phyloP scores from a whole-genome alignment of 2,329 filamentous ascomycete species.

The Ophiostoma himal-ulmi region DNA sequence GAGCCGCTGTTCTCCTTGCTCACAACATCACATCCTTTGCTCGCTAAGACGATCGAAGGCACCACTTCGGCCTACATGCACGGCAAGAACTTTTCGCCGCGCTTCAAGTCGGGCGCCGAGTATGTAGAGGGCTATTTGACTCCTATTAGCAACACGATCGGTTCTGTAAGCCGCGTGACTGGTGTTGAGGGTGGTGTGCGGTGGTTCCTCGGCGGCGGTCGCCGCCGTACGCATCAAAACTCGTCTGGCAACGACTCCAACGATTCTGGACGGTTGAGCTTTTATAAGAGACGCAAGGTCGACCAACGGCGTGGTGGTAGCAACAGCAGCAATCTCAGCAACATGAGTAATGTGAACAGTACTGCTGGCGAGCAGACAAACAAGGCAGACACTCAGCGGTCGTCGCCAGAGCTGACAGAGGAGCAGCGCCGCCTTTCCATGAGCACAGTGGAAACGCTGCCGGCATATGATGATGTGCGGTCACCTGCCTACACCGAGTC shows the following conservation, averaged over 20 bases:
- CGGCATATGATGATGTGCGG: constrained; percentile 74
- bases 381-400: constrained; percentile 14
- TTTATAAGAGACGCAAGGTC: constrained; percentile 56
- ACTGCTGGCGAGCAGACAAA: neutral
- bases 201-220: constrained; percentile 66
- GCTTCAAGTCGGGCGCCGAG: constrained; percentile 79
- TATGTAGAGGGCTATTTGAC: constrained; percentile 85
- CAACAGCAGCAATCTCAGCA: constrained; percentile 7
- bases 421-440: constrained; percentile 54
- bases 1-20: constrained; percentile 83
- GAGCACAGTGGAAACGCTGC: constrained; percentile 68
- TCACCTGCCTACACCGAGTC: constrained; percentile 68
- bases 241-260: constrained; percentile 27
- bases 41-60: constrained; percentile 77
- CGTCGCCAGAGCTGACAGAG: constrained; percentile 21
- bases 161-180: constrained; percentile 74
- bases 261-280: constrained; percentile 34
- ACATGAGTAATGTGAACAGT: neutral
- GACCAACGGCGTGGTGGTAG: constrained; percentile 31
- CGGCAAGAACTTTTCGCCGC: constrained; percentile 84
- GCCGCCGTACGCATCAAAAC: constrained; percentile 36
- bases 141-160: constrained; percentile 80
- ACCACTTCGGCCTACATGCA: constrained; percentile 79
- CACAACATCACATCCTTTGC: constrained; percentile 78
- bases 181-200: constrained; percentile 83